Evolutionary conservation across 352 stramenopile species (phyloP), one percentile per base, ranked within the genome.

Genomic region (Aphanomyces stellatus): DNA sequence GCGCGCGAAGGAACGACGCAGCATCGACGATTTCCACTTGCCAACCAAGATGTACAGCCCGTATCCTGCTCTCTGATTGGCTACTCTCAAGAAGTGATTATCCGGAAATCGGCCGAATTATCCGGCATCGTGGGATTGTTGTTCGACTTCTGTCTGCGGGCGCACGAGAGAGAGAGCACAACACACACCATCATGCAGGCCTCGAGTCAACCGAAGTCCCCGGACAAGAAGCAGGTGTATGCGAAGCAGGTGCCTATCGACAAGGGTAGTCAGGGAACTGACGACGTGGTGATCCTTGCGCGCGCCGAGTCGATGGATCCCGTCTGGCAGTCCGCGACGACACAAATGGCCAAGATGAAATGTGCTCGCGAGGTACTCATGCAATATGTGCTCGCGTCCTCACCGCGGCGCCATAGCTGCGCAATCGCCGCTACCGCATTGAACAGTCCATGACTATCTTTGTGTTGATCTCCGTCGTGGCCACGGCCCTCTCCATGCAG

Each of bases 371-470:
- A 41, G 25, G 60, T 67, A 55, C 17, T 15, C 27, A 4, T 19
- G 17, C 2, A 17, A 22, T 15, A 24, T 53, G 15, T 4, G 8
- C 3, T 53, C 43, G 19, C 19, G 42, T 4, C 13, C 15, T 17
- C 15, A 61, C 24, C 2, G 2, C 24, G 15, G 11, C 24, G 53
- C 25, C 5, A 10, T 57, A 67, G 60, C 40, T 67, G 19, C 60
- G 43, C 11, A 30, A 24, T 6, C 48, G 27, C 17, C 60, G 60
- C 3, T 67, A 67, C 33, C 49, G 30, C 7, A 67, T 67, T 33
- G 60, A 67, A 27, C 48, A 37, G 19, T 56, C 40, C 10, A 67
- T 67, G 60, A 67, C 34, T 11, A 8, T 27, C 25, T 67, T 67
- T 11, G 6, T 30, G 8, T 10, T 67, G 7, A 25, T 67, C 8